A percentile compares a stretch with the other conserved stretches of the same genome.
phyloP scores from a whole-genome alignment of 768 basidiomycete genomes.

The Leucosporidium creatinivorum region DNA sequence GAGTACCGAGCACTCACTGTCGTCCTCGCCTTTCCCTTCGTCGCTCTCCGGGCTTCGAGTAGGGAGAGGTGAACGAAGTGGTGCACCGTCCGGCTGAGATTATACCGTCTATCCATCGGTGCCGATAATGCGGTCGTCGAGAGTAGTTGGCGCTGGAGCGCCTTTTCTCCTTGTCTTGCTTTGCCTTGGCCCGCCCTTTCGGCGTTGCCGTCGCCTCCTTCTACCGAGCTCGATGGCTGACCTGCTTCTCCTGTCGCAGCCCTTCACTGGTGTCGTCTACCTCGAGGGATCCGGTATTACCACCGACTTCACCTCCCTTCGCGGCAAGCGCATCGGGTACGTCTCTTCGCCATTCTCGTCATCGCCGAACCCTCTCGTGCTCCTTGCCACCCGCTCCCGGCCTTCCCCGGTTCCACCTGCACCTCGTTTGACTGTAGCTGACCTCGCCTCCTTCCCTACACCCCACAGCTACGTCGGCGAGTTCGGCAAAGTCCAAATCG shows the following conservation, averaged over 20 bases:
- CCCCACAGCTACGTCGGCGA: constrained; percentile 29
- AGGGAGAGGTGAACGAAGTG: background rate
- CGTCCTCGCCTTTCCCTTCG: background rate
- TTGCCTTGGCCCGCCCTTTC: too few relatives aligned
- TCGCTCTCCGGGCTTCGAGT: too few relatives aligned
- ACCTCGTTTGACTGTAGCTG: background rate
- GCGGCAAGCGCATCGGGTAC: constrained; percentile 35
- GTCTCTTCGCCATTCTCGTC: background rate
- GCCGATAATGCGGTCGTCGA: background rate
- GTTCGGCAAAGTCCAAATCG: constrained; percentile 25
- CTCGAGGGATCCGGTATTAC: constrained; percentile 30
- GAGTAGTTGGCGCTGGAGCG: background rate
- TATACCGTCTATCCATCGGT: constrained; percentile 5
- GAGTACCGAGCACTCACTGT: background rate
- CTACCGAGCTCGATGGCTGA: too few relatives aligned
- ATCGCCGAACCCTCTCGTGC: background rate
- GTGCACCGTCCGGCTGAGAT: constrained; percentile 2
- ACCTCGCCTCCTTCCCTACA: too few relatives aligned
- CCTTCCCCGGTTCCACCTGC: too few relatives aligned
- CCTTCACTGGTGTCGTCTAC: constrained; percentile 37
- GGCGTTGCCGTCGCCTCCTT: background rate
- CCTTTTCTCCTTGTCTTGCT: background rate
- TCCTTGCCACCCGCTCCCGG: background rate
- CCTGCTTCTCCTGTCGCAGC: constrained; percentile 4
- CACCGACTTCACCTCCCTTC: constrained; percentile 30